A percentile compares a stretch with the other conserved stretches of the same genome.
These are phyloP conservation scores for Vanderwaltozyma verrucispora DNA, from an alignment of 805 yeast species.

Conservation along the genomic window DNA sequence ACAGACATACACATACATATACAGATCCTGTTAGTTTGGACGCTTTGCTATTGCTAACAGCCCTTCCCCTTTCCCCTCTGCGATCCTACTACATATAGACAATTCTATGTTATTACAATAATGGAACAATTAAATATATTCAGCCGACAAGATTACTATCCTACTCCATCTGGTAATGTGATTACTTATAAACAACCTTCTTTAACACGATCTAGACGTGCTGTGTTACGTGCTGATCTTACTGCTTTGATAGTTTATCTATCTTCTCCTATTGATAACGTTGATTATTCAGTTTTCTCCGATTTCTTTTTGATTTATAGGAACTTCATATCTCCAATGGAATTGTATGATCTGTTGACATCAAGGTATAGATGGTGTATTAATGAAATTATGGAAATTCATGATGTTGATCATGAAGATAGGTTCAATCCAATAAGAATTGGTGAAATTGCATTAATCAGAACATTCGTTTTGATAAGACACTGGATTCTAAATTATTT, in stretches of 20 bases:
- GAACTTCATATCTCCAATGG: constrained; percentile 48
- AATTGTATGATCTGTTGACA: constrained; percentile 50
- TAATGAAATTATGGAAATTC: constrained; percentile 21
- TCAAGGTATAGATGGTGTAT: constrained; percentile 68
- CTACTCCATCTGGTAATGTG: constrained; percentile 21
- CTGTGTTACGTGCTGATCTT: constrained; percentile 20
- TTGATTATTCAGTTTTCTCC: constrained; percentile 68
- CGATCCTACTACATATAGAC: too few relatives aligned
- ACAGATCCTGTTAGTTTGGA: too few relatives aligned
- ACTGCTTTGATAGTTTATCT: constrained; percentile 42
- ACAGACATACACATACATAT: too few relatives aligned
- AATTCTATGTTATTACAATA: too few relatives aligned
- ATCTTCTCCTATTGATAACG: constrained; percentile 55
- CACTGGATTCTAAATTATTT: constrained; percentile 89
- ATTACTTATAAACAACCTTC: constrained; percentile 12
- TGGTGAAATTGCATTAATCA: constrained; percentile 59
- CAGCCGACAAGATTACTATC: constrained; percentile 22
- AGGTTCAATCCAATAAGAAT: constrained; percentile 15
- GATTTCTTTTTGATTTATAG: constrained; percentile 85
- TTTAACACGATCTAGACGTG: constrained; percentile 4
- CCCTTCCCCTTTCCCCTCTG: too few relatives aligned
- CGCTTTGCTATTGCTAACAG: too few relatives aligned
- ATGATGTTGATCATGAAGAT: neutral
- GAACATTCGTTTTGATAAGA: constrained; percentile 79
- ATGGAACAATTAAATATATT: constrained; percentile 6